Base-by-base conservation (phyloP, 768 basidiomycete genomes). In the Podaxis rugospora region DNA sequence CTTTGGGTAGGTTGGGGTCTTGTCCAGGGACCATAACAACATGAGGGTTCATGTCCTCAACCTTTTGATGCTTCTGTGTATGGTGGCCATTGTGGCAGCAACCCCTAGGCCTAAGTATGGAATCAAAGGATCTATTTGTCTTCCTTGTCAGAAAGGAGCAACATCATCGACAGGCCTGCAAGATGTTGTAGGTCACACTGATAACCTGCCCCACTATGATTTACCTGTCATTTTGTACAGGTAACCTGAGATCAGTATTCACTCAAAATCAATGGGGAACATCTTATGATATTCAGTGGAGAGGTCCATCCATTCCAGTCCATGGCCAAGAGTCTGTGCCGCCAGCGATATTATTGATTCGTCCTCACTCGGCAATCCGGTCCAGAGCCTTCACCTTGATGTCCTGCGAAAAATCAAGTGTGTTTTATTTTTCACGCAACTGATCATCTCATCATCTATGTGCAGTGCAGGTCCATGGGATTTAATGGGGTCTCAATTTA, bases 201-300 rank as follows among this genome's bases (percentile, higher is more conserved):
- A 21, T 11, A 37, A 18, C 3, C 10, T 32, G 28, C 13, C n/a
- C 21, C 4, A 1, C 16, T 13, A 13, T 6, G 44, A 21, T 21
- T 51, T 14, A 21, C 3, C 40, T 57, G 4, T 25, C 16, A 10
- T 9, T 14, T 18, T 39, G 13, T 59, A 2, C 32, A 79, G 78
- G 77, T 78, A 3, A 78, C 78, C 2, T 79, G 78, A 76, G 78
- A 79, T 55, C 65, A 78, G 66, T 78, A 78, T 62, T 79, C 78
- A 0, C 70, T 73, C 36, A 66, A 74, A 58, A 75, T 79, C 59
- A 76, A 77, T 65, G 78, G 77, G 21, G 70, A 71, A 56, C 75
- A 77, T 23, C 64, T 79, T 6, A 72, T 75, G 71, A 54, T 79
- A 3, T 78, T 76, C 56, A 76, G 75, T 61, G 76, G 78, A 56